These are phyloP conservation scores for Fusarium staphyleae DNA, from an alignment of 2,329 filamentous ascomycete species.

Conservation along the genomic window DNA sequence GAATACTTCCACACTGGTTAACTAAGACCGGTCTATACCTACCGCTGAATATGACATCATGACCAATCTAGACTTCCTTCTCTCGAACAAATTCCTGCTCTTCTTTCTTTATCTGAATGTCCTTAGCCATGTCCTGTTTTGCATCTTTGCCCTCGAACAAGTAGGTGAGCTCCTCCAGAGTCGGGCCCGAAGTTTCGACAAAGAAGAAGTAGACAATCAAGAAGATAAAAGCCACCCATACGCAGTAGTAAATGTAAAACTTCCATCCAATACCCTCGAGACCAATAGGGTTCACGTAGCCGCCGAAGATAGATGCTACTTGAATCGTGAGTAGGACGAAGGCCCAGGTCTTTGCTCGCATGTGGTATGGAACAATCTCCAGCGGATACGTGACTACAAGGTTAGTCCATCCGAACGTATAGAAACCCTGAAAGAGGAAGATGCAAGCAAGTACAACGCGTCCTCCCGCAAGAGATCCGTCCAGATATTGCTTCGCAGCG, in stretches of 20 bases:
- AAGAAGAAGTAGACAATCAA: constrained; percentile 51
- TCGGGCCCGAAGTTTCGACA: constrained; percentile 48
- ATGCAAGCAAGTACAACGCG: constrained; percentile 51
- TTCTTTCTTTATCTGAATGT: constrained; percentile 27
- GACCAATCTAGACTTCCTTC: constrained; percentile 9
- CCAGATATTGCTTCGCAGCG: constrained; percentile 48
- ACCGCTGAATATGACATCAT: too few relatives aligned
- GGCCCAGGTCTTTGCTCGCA: constrained; percentile 52
- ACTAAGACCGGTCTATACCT: background rate
- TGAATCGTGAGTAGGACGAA: constrained; percentile 52
- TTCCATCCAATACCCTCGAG: constrained; percentile 50
- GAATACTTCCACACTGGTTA: constrained; percentile 37
- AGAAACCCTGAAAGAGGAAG: constrained; percentile 52
- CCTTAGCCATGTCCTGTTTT: constrained; percentile 29
- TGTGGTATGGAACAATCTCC: constrained; percentile 51
- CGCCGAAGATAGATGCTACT: constrained; percentile 48
- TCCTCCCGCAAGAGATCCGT: constrained; percentile 43
- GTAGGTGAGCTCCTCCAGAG: constrained; percentile 46
- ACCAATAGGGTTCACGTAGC: constrained; percentile 51
- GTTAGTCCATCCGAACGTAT: constrained; percentile 53
- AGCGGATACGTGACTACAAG: constrained; percentile 53
- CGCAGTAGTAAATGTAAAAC: constrained; percentile 52
- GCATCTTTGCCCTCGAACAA: constrained; percentile 31
- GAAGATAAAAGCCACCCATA: constrained; percentile 49
- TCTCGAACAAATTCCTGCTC: constrained; percentile 28